phyloP scores from a whole-genome alignment of 1,284 basidiomycete species.

The Trichosporon ovoides region DNA sequence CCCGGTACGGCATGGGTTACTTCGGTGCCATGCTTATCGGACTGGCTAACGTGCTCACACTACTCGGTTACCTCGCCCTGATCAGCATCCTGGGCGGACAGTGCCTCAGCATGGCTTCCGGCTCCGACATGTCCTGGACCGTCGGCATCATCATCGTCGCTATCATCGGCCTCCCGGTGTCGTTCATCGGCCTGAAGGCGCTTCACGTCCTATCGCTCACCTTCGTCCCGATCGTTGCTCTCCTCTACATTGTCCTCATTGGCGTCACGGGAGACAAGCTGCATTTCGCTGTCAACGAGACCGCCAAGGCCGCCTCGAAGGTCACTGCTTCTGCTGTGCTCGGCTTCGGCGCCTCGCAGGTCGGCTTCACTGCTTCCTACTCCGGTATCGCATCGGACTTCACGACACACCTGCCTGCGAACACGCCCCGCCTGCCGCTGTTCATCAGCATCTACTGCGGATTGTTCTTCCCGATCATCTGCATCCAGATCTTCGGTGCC shows the following conservation, averaged over 20 bases:
- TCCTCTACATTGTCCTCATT: slow-evolving; percentile 68
- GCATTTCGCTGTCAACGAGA: slow-evolving; percentile 28
- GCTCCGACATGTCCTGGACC: slow-evolving; percentile 52
- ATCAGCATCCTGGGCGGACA: slow-evolving; percentile 75
- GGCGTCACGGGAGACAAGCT: slow-evolving; percentile 62
- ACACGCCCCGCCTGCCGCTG: slow-evolving; percentile 47
- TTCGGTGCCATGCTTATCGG: slow-evolving; percentile 62
- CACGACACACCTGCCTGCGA: slow-evolving; percentile 46
- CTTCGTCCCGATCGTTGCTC: slow-evolving; percentile 53
- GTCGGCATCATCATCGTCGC: slow-evolving; percentile 86
- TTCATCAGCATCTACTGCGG: slow-evolving; percentile 71
- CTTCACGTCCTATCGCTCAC: slow-evolving; percentile 45
- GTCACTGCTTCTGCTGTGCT: slow-evolving; percentile 38
- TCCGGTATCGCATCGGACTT: slow-evolving; percentile 42
- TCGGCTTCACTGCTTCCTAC: slow-evolving; percentile 45
- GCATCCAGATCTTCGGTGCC: slow-evolving; percentile 70
- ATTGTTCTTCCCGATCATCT: slow-evolving; percentile 62
- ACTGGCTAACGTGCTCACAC: slow-evolving; percentile 58
- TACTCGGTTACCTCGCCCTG: slow-evolving; percentile 70
- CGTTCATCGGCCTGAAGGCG: slow-evolving; percentile 52
- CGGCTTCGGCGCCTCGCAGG: slow-evolving; percentile 40
- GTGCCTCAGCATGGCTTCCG: slow-evolving; percentile 64
- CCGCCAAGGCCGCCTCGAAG: slow-evolving; percentile 28
- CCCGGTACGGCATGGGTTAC: slow-evolving; percentile 72
- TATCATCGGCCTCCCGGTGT: slow-evolving; percentile 66